Percentiles rank a stretch among this genome's conserved stretches.
phyloP scores from a whole-genome alignment of 331 rosid species.

The Spiraea crenata region DNA sequence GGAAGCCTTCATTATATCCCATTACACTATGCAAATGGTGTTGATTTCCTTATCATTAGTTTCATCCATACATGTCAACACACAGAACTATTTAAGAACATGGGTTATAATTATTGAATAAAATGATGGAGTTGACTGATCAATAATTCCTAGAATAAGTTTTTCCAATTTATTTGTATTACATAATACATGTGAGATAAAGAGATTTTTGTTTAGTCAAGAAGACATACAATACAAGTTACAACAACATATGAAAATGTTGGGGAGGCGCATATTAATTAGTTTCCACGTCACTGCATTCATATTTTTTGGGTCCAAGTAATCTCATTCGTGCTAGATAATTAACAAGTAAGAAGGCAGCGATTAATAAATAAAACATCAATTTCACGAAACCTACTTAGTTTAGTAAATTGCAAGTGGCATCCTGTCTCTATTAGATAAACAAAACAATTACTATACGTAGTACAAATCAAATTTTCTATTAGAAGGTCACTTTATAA shows the following conservation, averaged over 20 bases:
- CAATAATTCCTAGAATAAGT: neutral
- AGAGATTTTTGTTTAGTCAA: neutral
- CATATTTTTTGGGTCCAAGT: too few relatives aligned
- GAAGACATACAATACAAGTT: neutral
- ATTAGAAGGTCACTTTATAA: neutral
- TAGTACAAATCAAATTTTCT: neutral
- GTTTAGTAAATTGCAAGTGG: too few relatives aligned
- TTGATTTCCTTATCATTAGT: conserved; percentile 1
- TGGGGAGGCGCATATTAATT: too few relatives aligned
- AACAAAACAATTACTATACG: too few relatives aligned
- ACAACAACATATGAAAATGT: too few relatives aligned
- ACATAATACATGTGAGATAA: neutral
- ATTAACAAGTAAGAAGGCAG: too few relatives aligned
- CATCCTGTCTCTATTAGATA: too few relatives aligned
- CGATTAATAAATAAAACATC: too few relatives aligned
- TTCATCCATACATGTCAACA: neutral
- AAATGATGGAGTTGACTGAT: conserved; percentile 8
- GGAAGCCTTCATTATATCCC: too few relatives aligned
- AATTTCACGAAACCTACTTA: too few relatives aligned
- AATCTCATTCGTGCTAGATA: too few relatives aligned
- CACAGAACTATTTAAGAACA: neutral
- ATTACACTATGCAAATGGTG: neutral
- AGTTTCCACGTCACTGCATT: too few relatives aligned
- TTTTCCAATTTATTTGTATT: neutral
- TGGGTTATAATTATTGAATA: conserved; percentile 6